These are phyloP conservation scores for Poa annua DNA, from an alignment of 176 grass and related monocot species.

Conservation along the genomic window DNA sequence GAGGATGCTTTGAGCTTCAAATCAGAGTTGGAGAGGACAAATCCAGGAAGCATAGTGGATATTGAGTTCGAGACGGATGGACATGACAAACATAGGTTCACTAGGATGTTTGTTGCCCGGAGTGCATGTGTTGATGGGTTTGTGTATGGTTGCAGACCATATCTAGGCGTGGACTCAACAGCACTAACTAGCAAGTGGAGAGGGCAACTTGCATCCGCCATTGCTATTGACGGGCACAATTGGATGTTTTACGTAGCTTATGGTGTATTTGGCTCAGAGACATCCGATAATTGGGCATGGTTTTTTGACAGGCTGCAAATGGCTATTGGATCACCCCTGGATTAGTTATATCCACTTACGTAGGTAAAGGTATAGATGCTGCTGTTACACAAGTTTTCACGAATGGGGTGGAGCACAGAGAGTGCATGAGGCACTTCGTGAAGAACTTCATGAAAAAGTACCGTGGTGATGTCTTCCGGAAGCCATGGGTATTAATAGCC, in stretches of 20 bases:
- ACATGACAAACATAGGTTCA: neutral
- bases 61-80: neutral
- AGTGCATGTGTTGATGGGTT: constrained; percentile 1
- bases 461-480: neutral
- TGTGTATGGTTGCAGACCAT: neutral
- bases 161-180: neutral
- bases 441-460: neutral
- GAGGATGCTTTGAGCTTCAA: neutral
- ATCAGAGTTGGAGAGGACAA: neutral
- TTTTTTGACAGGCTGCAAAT: neutral
- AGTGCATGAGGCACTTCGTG: neutral
- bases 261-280: neutral
- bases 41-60: neutral
- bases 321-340: neutral
- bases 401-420: neutral
- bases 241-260: neutral
- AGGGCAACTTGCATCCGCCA: neutral
- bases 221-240: neutral
- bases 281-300: neutral
- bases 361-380: neutral
- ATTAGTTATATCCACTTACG: neutral
- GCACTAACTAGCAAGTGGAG: neutral
- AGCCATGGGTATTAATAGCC: no score
- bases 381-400: neutral
- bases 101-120: neutral